A percentile compares a stretch with the other conserved stretches of the same genome.
phyloP scores from a whole-genome alignment of 805 yeast species.

The Wickerhamomyces strasburgensis region DNA sequence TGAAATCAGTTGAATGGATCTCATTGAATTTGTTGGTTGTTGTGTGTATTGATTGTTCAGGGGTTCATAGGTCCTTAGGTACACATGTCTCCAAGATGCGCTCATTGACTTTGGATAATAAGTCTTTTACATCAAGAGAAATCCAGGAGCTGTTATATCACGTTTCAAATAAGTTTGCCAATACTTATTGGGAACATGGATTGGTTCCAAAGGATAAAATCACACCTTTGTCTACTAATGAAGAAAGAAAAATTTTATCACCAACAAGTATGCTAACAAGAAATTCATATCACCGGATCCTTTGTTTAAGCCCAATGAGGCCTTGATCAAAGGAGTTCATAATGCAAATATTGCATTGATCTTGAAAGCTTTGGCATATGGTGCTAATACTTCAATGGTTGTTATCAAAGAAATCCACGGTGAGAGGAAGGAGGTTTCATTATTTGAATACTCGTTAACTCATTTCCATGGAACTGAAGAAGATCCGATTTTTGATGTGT shows the following conservation, averaged over 20 bases:
- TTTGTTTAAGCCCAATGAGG: constrained; percentile 26
- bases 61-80: constrained; percentile 84
- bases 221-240: constrained; percentile 32
- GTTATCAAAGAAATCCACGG: constrained; percentile 28
- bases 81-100: constrained; percentile 74
- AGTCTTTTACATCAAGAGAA: constrained; percentile 52
- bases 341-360: constrained; percentile 43
- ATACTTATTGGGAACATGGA: constrained; percentile 55
- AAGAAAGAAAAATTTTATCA: constrained; percentile 55
- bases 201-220: constrained; percentile 24
- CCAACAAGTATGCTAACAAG: constrained; percentile 57
- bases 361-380: constrained; percentile 38
- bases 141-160: constrained; percentile 49
- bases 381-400: constrained; percentile 41
- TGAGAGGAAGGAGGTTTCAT: constrained; percentile 23
- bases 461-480: constrained; percentile 30
- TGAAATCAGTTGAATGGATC: constrained; percentile 76
- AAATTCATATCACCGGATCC: constrained; percentile 32
- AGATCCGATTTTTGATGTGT: constrained; percentile 38
- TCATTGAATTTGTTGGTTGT: constrained; percentile 68
- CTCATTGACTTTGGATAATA: constrained; percentile 69
- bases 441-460: constrained; percentile 51
- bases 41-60: constrained; percentile 81
- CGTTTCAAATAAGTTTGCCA: constrained; percentile 50
- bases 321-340: constrained; percentile 48